Percentiles rank a stretch among this genome's conserved stretches.
Evolutionary conservation across 2,329 filamentous ascomycete genomes (phyloP).

Genomic region (Pyrenochaeta sp.): DNA sequence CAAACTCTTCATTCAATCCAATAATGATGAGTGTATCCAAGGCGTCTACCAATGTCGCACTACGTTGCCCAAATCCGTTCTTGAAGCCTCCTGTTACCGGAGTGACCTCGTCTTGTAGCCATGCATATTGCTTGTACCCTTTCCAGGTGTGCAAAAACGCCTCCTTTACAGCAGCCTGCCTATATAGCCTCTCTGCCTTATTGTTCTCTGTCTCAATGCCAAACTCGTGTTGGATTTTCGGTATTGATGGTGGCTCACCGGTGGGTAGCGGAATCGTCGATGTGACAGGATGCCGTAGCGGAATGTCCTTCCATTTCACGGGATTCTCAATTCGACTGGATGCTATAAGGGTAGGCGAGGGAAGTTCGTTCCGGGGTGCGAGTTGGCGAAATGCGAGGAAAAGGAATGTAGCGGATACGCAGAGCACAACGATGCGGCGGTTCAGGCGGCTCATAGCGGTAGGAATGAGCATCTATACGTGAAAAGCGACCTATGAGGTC

Average conservation of each 20-base stretch:
- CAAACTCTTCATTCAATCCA: slow-evolving; percentile 66
- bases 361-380: slow-evolving; percentile 23
- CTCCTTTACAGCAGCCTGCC: slow-evolving; percentile 47
- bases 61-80: slow-evolving; percentile 64
- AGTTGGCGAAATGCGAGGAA: slow-evolving; percentile 45
- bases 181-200: slow-evolving; percentile 39
- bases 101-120: slow-evolving; percentile 62
- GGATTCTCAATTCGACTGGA: slow-evolving; percentile 38
- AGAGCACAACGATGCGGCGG: slow-evolving; percentile 42
- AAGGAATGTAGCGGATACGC: slow-evolving; percentile 35
- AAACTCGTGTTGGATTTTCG: slow-evolving; percentile 50
- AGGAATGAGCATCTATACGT: slow-evolving; percentile 6
- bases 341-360: slow-evolving; percentile 31
- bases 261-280: slow-evolving; percentile 44
- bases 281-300: slow-evolving; percentile 41
- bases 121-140: slow-evolving; percentile 62
- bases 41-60: slow-evolving; percentile 67
- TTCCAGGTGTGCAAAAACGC: slow-evolving; percentile 54
- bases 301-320: slow-evolving; percentile 46
- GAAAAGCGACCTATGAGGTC: slow-evolving; percentile 1
- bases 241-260: slow-evolving; percentile 39
- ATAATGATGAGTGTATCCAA: slow-evolving; percentile 71
- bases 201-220: slow-evolving; percentile 44
- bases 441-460: slow-evolving; percentile 37
- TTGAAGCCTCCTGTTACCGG: slow-evolving; percentile 59